Evolutionary conservation across 2,329 filamentous ascomycete species (phyloP), one percentile per base, ranked within the genome.

Genomic region (Hymenotorrendiella dingleyae): DNA sequence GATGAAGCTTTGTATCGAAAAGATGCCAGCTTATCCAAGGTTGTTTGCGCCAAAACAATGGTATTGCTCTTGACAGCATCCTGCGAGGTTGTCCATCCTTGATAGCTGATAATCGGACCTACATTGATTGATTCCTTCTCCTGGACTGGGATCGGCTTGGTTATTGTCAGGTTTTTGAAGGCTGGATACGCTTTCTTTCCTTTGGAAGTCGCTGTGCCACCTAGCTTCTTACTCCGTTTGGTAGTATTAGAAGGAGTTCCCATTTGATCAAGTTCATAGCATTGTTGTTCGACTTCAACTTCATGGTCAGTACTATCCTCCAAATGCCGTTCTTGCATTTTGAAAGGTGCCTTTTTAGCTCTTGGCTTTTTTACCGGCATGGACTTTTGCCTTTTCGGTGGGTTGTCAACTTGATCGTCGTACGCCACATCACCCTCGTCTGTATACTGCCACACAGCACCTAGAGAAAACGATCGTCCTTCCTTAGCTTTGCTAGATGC

Each of bases 1-100:
- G 33, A 12, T 14, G 27, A 20, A 22, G 30, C n/a, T 17, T 42
- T 47, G 34, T 52, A 54, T 36, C 36, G 37, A 29, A 52, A 57
- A 5, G 48, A 33, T 16, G 51, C 48, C n/a, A 60, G 43, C 37
- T 51, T 59, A 30, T 58, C 50, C 4, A 59, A 22, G 10, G 57
- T 59, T 8, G 57, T 58, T 37, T 54, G 44, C 5, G 48, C 42
- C 11, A 56, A 24, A 16, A 28, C 34, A 42, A 45, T 43, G 6
- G 33, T 29, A 29, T 39, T 46, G 20, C n/a, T 17, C 23, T 53
- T 59, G 6, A 55, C 45, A 20, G 38, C 30, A 27, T 57, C 48
- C 47, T 60, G 50, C n/a, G 58, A 59, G 26, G 54, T 55, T 17
- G 48, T 54, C 40, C 50, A 58, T 20, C 52, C 50, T 36, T 46